These are phyloP conservation scores for Globisporangium alternatum DNA, from an alignment of 352 stramenopile genomes.

Conservation along the genomic window DNA sequence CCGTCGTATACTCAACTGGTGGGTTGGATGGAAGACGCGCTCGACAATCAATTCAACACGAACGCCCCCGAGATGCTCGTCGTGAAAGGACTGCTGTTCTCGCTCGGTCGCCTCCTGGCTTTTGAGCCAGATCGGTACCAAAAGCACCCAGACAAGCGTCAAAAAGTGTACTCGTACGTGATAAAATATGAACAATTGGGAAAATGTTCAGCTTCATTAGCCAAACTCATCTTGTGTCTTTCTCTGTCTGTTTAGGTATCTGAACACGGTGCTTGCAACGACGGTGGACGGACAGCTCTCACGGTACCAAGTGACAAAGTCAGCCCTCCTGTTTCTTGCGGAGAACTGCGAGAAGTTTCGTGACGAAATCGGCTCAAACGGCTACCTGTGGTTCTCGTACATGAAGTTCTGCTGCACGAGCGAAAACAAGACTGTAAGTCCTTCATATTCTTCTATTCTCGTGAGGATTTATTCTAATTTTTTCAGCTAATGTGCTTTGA, in stretches of 20 bases:
- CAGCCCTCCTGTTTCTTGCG: slow-evolving; percentile 49
- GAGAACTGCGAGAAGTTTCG: slow-evolving; percentile 40
- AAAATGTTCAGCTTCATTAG: neutral
- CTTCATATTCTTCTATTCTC: too few species aligned
- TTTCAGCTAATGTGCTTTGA: too few species aligned
- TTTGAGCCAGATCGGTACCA: slow-evolving; percentile 54
- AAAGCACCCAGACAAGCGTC: slow-evolving; percentile 29
- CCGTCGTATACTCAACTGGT: slow-evolving; percentile 31
- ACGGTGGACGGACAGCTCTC: slow-evolving; percentile 58
- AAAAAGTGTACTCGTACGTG: slow-evolving; percentile 66
- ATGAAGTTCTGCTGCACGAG: slow-evolving; percentile 66
- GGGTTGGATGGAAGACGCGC: slow-evolving; percentile 60
- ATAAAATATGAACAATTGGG: neutral
- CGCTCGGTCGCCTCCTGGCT: slow-evolving; percentile 47
- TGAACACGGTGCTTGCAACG: slow-evolving; percentile 56
- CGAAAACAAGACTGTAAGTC: slow-evolving; percentile 70
- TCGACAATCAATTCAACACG: slow-evolving; percentile 75
- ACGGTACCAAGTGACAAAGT: slow-evolving; percentile 65
- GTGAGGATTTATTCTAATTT: too few species aligned
- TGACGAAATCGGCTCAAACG: slow-evolving; percentile 53
- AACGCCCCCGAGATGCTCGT: slow-evolving; percentile 68
- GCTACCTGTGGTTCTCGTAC: slow-evolving; percentile 57
- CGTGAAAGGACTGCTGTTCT: slow-evolving; percentile 68
- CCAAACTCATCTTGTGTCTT: slow-evolving; percentile 8
- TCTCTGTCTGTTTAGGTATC: slow-evolving; percentile 37